A percentile compares a stretch with the other conserved stretches of the same genome.
These are phyloP conservation scores for Aristolochia californica DNA, from an alignment of 164 flowering plant genomes.

Conservation along the genomic window DNA sequence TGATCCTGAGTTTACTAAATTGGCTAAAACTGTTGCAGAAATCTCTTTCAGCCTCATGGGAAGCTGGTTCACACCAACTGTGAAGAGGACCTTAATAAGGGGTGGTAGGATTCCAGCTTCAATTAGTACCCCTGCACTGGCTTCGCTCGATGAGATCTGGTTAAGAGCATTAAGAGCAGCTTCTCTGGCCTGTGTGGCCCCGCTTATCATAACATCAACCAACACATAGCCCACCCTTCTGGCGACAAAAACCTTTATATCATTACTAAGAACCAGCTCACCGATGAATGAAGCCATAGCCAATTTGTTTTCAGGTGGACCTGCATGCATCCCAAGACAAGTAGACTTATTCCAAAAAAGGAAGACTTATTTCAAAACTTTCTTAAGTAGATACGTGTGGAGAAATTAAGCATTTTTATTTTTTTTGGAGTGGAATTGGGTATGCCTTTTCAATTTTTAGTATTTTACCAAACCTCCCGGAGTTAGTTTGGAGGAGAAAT, in stretches of 20 bases:
- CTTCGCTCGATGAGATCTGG: constrained; percentile 77
- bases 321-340: constrained; percentile 30
- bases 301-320: constrained; percentile 67
- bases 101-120: constrained; percentile 86
- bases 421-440: too few species aligned
- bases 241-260: constrained; percentile 75
- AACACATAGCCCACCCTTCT: constrained; percentile 61
- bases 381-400: not conserved
- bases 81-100: constrained; percentile 74
- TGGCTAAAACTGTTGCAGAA: constrained; percentile 89
- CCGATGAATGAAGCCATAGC: constrained; percentile 82
- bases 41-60: constrained; percentile 85
- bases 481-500: too few species aligned
- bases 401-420: not conserved
- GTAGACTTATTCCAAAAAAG: not conserved
- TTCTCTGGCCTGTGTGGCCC: constrained; percentile 59
- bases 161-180: constrained; percentile 79
- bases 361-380: not conserved
- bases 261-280: constrained; percentile 70
- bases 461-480: too few species aligned
- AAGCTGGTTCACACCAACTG: constrained; percentile 65
- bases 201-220: constrained; percentile 59
- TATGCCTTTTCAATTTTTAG: too few species aligned
- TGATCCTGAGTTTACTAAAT: constrained; percentile 60
- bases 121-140: constrained; percentile 62